Conservation (phyloP, 2,329 filamentous ascomycete species). For the Trichoderma arundinaceum region DNA sequence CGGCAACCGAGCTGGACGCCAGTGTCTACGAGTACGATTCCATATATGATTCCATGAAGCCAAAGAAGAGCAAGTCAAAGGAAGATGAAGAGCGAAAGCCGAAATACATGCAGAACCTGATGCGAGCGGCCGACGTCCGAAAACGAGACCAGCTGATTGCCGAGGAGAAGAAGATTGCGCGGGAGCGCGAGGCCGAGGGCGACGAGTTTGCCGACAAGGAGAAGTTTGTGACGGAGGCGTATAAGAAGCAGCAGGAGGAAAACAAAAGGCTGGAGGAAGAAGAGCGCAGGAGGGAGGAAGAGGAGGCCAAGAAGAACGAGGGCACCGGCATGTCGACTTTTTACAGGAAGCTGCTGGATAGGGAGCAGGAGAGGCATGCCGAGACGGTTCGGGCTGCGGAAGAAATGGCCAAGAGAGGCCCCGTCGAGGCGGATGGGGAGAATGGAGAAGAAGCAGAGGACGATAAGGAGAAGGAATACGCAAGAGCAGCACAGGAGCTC, state of each 20-base stretch:
- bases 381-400: slow-evolving; percentile 72
- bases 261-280: slow-evolving; percentile 72
- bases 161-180: slow-evolving; percentile 78
- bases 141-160: slow-evolving; percentile 80
- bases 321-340: slow-evolving; percentile 76
- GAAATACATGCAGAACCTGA: slow-evolving; percentile 78
- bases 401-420: slow-evolving; percentile 54
- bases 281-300: slow-evolving; percentile 69
- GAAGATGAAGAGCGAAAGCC: slow-evolving; percentile 66
- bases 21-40: slow-evolving; percentile 86
- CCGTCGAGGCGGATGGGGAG: slow-evolving; percentile 36
- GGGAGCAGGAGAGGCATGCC: slow-evolving; percentile 71
- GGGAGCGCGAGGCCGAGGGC: slow-evolving; percentile 79
- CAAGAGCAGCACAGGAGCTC: slow-evolving; percentile 70
- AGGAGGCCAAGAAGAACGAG: slow-evolving; percentile 67
- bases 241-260: slow-evolving; percentile 81
- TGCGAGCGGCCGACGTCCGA: slow-evolving; percentile 74
- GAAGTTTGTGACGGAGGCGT: slow-evolving; percentile 83
- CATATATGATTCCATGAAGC: slow-evolving; percentile 78
- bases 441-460: slow-evolving; percentile 46
- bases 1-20: slow-evolving; percentile 70
- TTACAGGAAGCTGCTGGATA: slow-evolving; percentile 74
- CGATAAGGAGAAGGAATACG: slow-evolving; percentile 63
- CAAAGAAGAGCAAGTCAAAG: slow-evolving; percentile 63
- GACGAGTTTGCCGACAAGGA: slow-evolving; percentile 84